Evolutionary conservation across 2,329 filamentous ascomycete genomes (phyloP), one percentile per base, ranked within the genome.

Genomic region (Microcera coccophila): DNA sequence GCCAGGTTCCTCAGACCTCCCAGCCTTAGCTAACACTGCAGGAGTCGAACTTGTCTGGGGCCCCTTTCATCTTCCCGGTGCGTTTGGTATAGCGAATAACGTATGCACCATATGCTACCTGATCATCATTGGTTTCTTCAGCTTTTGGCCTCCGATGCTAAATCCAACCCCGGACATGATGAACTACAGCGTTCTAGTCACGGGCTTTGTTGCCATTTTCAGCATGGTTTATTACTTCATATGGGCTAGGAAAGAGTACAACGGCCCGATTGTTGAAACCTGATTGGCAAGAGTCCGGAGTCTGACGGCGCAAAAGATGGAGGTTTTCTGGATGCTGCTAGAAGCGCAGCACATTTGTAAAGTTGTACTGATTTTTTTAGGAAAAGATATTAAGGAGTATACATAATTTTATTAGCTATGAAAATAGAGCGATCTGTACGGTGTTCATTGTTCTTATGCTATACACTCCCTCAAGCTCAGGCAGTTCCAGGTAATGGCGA

Each of bases 111-210:
- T 73, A 51, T 38, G 65, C 3, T 82, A 79, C 52, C 70, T 75
- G 55, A 44, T 74, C 1, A 71, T 81, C 31, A 65, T 80, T 2
- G 69, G 76, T 10, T 80, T 82, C 59, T 81, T 75, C 67, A 72
- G 67, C 17, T 75, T 80, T 36, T 78, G 71, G 72, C 75, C 64
- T 1, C 64, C 67, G 0, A 47, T 57, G 45, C n/a, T 55, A 2
- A 39, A 59, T 2, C 52, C 47, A 3, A 62, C 54, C 1, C 54
- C 65, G 0, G 54, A 59, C 1, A 68, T 61, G 11, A 71, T 74
- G 66, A 78, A 78, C 54, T 77, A 68, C 49, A 70, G 65, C 17
- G 58, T 72, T 8, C 49, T 76, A 3, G 65, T 76, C 1, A 73
- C 70, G 14, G 68, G 63, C 0, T 60, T 55, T 0, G 63, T 70